Evolutionary conservation across 1,284 basidiomycete species (phyloP), one percentile per base, ranked within the genome.

Genomic region (Serendipita sp.): DNA sequence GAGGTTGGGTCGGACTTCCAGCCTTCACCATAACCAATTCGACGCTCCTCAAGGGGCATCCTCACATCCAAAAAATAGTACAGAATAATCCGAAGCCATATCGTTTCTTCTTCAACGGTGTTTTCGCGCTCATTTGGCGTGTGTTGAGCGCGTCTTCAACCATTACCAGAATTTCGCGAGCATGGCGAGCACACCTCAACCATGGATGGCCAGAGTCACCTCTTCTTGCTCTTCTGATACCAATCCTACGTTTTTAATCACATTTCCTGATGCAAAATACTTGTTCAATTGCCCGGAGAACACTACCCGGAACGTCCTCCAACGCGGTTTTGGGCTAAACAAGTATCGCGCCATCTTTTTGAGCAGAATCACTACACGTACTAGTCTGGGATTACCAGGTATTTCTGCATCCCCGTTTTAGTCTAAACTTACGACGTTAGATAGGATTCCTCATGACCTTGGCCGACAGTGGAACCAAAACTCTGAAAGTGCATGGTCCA

Each of bases 271-370:
- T 60, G 83, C 79, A 4, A 87, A 89, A 69, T 94, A 93, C 68
- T 77, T 93, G 61, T 91, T 95, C 77, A 93, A 94, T 72, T 84
- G 79, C 1, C 85, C 88, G 3, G 92, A 95, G 71, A 89, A 87
- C 63, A 85, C 86, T 0, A 84, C 84, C 60, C 77, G 93, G 38
- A 74, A 85, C 0, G 87, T 87, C 68, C 73, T 85, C 4, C 86
- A 93, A 73, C 83, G 82, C 67, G 76, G 76, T 64, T 73, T 79
- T 42, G 81, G 81, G 50, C 82, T 86, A 78, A 81, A 78, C 68
- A 83, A 81, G 63, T 77, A 86, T 1, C 80, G 79, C 58, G 85
- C 78, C 1, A 68, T 94, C 12, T 94, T 95, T 72, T 74, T 93
- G 64, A 87, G 86, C 0, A 81, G 82, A 61, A 76, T 82, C 1